Evolutionary conservation across 2,329 filamentous ascomycete species (phyloP), one percentile per base, ranked within the genome.

Genomic region (Diaporthe ilicicola): DNA sequence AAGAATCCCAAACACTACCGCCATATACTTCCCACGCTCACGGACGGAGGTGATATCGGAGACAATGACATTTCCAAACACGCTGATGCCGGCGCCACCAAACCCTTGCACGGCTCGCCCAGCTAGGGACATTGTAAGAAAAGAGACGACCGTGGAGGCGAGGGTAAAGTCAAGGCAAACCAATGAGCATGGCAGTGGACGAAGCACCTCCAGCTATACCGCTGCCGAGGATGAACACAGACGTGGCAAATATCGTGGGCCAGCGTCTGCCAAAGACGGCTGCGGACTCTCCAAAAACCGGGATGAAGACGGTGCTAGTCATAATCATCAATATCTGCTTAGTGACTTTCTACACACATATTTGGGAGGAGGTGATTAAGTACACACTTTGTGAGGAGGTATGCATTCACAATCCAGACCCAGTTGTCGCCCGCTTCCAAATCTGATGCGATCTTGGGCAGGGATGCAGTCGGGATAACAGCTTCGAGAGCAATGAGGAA

Each of bases 211-310:
- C 88, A 48, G 80, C 83, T 2, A 90, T 80, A 0, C 82, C 85
- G 67, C 86, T 87, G 0, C 88, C 88, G 0, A 89, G 73, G 0
- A 80, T 81, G 70, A 89, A 89, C 1, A 87, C 72, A 19, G 77
- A 78, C 3, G 88, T 81, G 3, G 83, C 77, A 17, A 76, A 59
- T 0, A 87, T 76, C n/a, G 80, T 78, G 27, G 82, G 75, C 54
- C 78, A 82, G 39, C 84, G 81, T 0, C 87, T 80, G 1, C 88
- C 87, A 72, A 85, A 89, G 15, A 89, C 80, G 61, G 88, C 82
- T 5, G 82, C 81, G 0, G 87, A 72, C 72, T 89, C 85, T 1
- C 85, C 86, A 54, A 84, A 86, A 0, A 87, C 73, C 0, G 87
- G 87, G 46, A 85, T 85, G 3, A 87, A 78, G 1, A 83, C 82